phyloP scores from a whole-genome alignment of 805 yeast species.

The Candida vartiovaarae region DNA sequence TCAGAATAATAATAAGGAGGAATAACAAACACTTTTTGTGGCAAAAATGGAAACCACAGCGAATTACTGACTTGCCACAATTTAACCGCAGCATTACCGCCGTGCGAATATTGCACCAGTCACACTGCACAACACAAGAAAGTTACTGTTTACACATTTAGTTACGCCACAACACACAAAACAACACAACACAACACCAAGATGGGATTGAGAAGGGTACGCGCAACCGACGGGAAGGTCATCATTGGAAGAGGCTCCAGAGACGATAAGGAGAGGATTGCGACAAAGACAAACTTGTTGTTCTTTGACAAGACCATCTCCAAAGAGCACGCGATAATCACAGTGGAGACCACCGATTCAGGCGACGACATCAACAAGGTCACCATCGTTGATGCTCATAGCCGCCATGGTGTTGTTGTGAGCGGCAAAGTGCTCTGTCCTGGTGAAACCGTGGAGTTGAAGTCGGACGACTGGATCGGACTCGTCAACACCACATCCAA shows the following conservation, averaged over 20 bases:
- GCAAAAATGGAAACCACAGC: too few relatives aligned
- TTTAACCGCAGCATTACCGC: too few relatives aligned
- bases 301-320: conserved; percentile 1
- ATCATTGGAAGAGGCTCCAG: conserved; percentile 1
- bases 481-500: conserved; percentile 2
- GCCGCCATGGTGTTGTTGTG: conserved; percentile 9
- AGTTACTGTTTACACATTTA: background rate
- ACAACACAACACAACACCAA: too few relatives aligned
- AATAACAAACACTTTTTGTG: too few relatives aligned
- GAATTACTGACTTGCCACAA: too few relatives aligned
- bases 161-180: background rate
- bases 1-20: too few relatives aligned
- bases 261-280: background rate
- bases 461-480: conserved; percentile 7
- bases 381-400: background rate
- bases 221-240: background rate
- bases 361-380: background rate
- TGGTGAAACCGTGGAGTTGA: background rate
- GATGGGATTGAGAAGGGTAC: background rate
- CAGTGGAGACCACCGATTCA: background rate
- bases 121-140: too few relatives aligned
- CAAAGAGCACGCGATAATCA: background rate
- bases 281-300: background rate
- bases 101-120: too few relatives aligned
- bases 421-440: conserved; percentile 1